Evolutionary conservation across 805 yeast genomes (phyloP), one percentile per base, ranked within the genome.

Genomic region (Priceomyces medius): DNA sequence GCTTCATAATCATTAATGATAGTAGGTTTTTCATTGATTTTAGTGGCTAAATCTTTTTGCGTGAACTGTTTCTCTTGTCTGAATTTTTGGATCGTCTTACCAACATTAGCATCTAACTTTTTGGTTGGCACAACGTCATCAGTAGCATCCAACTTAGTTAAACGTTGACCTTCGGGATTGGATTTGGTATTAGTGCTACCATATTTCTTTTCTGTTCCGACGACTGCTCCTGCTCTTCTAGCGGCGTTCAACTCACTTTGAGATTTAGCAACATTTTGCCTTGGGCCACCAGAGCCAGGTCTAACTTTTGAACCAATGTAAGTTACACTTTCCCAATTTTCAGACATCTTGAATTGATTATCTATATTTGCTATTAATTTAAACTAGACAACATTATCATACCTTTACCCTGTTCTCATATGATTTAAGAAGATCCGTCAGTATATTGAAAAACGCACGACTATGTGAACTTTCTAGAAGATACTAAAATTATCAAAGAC

Each of bases 1-100:
- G 95, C 87, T 73, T 93, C 99, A 67, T 93, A 93, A 61, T 93
- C 99, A 67, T 88, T 90, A 59, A 93, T 82, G 46, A 93, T 85
- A 53, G 83, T 88, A 47, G 97, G 97, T 74, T 93, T 93, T 72
- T 93, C 99, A 64, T 90, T 91, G 59, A 91, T 79, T 64, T 85
- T 86, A 43, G 96, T 88, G 55, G 99, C 99, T 57, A 93, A 77
- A 56, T 93, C 99, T 77, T 93, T 93, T 68, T 93, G 99, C 7
- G 97, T 84, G 61, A 90, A 63, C 58, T 80, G 79, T 76, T 89
- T 88, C 45, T 87, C 97, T 56, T 81, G 83, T 73, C 99, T 83
- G 27, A 85, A 96, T 62, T 81, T 75, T 39, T 81, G 77, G 53
- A 93, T 89, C 41, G 91, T 85, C 62, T 84, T 86, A 51, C 98